These are phyloP conservation scores for Rhodocollybia butyracea DNA, from an alignment of 768 basidiomycete genomes.

Conservation along the genomic window DNA sequence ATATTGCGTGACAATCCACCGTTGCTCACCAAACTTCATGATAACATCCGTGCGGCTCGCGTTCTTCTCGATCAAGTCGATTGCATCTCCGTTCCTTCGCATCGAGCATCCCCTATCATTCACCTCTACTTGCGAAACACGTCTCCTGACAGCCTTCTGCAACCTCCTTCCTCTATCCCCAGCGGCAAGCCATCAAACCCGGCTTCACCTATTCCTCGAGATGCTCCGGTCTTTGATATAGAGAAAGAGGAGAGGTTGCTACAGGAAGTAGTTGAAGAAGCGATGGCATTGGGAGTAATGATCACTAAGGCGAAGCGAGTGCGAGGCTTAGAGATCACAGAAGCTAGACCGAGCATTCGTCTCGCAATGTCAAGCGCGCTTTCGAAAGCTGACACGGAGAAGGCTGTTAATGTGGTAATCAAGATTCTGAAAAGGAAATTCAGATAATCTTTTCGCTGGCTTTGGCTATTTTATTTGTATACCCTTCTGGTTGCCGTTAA, in stretches of 20 bases:
- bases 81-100: slow-evolving; percentile 79
- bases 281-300: slow-evolving; percentile 76
- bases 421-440: slow-evolving; percentile 58
- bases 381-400: slow-evolving; percentile 89
- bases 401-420: slow-evolving; percentile 67
- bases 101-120: slow-evolving; percentile 83
- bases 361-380: slow-evolving; percentile 78
- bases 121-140: slow-evolving; percentile 66
- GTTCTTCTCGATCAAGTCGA: slow-evolving; percentile 78
- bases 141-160: slow-evolving; percentile 15
- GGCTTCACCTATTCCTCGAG: slow-evolving; percentile 40
- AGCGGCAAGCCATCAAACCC: slow-evolving; percentile 48
- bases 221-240: slow-evolving; percentile 52
- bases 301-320: slow-evolving; percentile 82
- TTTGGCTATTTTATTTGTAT: neutral
- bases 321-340: slow-evolving; percentile 23
- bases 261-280: slow-evolving; percentile 93
- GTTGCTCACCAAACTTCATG: slow-evolving; percentile 71
- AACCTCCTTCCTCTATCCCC: slow-evolving; percentile 17
- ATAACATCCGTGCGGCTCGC: slow-evolving; percentile 79
- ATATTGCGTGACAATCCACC: slow-evolving; percentile 74
- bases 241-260: slow-evolving; percentile 74
- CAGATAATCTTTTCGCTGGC: neutral
- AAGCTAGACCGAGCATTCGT: slow-evolving; percentile 65
- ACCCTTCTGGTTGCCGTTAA: neutral